Percentiles rank a stretch among this genome's conserved stretches.
These are phyloP conservation scores for Jatropha multifida DNA, from an alignment of 441 rosid species.

Conservation along the genomic window DNA sequence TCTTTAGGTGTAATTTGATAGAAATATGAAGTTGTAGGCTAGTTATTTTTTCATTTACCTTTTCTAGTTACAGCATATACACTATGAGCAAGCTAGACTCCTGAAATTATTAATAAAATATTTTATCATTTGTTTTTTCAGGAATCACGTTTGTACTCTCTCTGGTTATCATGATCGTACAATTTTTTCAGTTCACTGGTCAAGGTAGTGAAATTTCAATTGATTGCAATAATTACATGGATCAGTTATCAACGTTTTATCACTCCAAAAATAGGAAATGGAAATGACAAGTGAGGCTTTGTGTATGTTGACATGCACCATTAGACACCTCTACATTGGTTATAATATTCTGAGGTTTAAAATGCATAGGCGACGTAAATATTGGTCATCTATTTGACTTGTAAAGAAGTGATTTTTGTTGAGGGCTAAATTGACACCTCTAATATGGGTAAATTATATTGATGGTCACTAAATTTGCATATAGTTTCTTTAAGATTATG, in stretches of 20 bases:
- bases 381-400: background rate
- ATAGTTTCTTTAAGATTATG: too few relatives aligned
- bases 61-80: background rate
- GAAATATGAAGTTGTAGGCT: background rate
- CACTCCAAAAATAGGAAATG: background rate
- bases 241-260: background rate
- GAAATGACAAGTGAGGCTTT: background rate
- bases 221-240: constrained; percentile 11
- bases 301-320: background rate
- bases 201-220: constrained; percentile 54
- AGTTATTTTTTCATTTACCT: background rate
- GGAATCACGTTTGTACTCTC: constrained; percentile 82
- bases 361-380: background rate
- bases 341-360: background rate
- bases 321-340: background rate
- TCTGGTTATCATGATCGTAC: constrained; percentile 95
- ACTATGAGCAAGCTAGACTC: background rate
- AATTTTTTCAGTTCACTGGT: constrained; percentile 90
- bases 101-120: constrained; percentile 18
- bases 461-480: too few relatives aligned
- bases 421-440: background rate
- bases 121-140: constrained; percentile 36
- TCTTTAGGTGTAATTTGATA: constrained; percentile 3
- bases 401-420: background rate
- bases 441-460: too few relatives aligned